These are phyloP conservation scores for Sarcodon aspratus DNA, from an alignment of 768 basidiomycete species.

Conservation along the genomic window DNA sequence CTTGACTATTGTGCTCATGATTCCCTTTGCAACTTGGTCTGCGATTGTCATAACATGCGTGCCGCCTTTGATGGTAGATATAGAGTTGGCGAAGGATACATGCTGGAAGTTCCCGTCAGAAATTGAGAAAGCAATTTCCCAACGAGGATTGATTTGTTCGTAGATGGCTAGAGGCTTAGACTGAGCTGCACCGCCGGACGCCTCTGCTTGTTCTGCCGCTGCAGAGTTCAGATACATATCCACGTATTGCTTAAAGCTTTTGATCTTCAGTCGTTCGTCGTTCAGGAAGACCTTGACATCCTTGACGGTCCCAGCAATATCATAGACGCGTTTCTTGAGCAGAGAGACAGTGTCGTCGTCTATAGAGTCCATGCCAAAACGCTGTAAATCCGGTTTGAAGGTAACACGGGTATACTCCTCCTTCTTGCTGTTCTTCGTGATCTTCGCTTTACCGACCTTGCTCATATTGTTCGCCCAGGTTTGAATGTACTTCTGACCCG, in stretches of 20 bases:
- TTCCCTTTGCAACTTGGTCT: constrained; percentile 80
- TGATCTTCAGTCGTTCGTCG: constrained; percentile 84
- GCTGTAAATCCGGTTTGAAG: constrained; percentile 83
- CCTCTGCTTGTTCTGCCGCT: constrained; percentile 54
- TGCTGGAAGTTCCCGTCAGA: constrained; percentile 90
- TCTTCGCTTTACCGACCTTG: constrained; percentile 79
- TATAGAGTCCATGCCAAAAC: constrained; percentile 87
- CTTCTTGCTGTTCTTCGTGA: constrained; percentile 77
- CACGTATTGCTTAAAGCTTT: constrained; percentile 95
- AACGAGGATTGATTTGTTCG: constrained; percentile 70
- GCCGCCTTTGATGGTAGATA: constrained; percentile 93
- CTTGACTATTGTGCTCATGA: constrained; percentile 78
- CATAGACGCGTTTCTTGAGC: constrained; percentile 89
- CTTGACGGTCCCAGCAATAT: constrained; percentile 91
- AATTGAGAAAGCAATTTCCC: constrained; percentile 93
- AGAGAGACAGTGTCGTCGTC: constrained; percentile 87
- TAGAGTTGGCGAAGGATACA: constrained; percentile 96
- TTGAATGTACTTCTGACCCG: constrained; percentile 87
- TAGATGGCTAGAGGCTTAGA: constrained; percentile 71
- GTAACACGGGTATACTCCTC: constrained; percentile 92
- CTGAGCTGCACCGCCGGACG: constrained; percentile 70
- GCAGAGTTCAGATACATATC: constrained; percentile 84
- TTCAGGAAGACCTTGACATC: constrained; percentile 92
- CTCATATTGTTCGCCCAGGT: constrained; percentile 93
- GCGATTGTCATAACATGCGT: constrained; percentile 81